A percentile compares a stretch with the other conserved stretches of the same genome.
Conservation (phyloP, 2,329 filamentous ascomycete species). For the Xylaria sp. region DNA sequence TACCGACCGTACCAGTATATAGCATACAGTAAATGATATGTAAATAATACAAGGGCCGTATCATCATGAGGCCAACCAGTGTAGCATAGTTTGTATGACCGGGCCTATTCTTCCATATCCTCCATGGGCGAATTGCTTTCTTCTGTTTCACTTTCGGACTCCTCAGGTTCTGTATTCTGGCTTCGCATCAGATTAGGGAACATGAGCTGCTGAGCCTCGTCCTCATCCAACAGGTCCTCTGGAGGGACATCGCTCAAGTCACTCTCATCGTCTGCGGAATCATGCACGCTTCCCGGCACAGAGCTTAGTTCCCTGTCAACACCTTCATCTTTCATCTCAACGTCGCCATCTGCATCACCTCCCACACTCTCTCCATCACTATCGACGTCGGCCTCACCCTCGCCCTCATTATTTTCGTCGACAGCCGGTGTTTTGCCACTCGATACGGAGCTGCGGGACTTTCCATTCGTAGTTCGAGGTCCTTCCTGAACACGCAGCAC, state of each 20-base stretch:
- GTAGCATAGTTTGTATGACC: neutral
- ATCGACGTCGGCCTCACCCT: constrained; percentile 38
- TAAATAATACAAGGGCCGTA: neutral
- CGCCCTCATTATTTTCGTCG: constrained; percentile 46
- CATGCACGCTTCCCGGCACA: constrained; percentile 69
- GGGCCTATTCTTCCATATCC: constrained; percentile 16
- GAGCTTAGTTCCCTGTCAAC: constrained; percentile 57
- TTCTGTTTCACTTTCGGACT: constrained; percentile 27
- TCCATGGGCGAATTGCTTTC: constrained; percentile 30
- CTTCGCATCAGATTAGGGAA: constrained; percentile 60
- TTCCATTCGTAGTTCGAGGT: constrained; percentile 56
- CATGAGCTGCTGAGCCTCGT: constrained; percentile 64
- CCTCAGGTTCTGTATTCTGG: constrained; percentile 31
- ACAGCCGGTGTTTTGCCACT: constrained; percentile 59
- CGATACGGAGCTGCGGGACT: constrained; percentile 64
- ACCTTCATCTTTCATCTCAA: constrained; percentile 59
- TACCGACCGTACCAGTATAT: neutral
- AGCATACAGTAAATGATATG: neutral
- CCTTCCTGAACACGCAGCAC: constrained; percentile 63
- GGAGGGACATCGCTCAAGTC: constrained; percentile 73
- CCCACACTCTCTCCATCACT: constrained; percentile 54
- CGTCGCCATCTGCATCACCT: constrained; percentile 47
- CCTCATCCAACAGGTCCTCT: constrained; percentile 58
- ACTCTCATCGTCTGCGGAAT: constrained; percentile 75
- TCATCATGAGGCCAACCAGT: neutral